Evolutionary conservation across 1,139 yeast species (phyloP).

Genomic region (Geotrichum bryndzae): DNA sequence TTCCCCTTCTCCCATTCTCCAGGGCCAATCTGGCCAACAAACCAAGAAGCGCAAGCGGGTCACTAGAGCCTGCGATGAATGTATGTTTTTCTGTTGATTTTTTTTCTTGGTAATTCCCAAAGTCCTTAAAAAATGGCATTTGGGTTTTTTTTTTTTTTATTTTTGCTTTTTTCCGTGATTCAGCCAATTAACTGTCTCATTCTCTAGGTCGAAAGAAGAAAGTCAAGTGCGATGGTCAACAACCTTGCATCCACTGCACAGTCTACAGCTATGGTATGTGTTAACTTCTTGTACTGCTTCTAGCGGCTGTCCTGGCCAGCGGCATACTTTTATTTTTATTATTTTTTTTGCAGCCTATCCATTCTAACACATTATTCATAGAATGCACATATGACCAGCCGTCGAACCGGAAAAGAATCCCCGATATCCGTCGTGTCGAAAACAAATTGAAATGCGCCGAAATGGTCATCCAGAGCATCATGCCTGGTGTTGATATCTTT

Average conservation of each 20-base stretch:
- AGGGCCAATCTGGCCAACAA: background rate
- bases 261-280: constrained; percentile 74
- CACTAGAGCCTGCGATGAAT: constrained; percentile 78
- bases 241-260: constrained; percentile 84
- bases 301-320: constrained; percentile 26
- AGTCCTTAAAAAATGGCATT: background rate
- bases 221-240: constrained; percentile 82
- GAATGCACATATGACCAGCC: constrained; percentile 73
- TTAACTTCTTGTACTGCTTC: background rate
- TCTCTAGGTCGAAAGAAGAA: constrained; percentile 48
- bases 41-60: constrained; percentile 63
- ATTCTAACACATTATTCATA: constrained; percentile 7
- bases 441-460: constrained; percentile 36
- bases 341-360: constrained; percentile 3
- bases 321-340: background rate
- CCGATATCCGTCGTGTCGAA: constrained; percentile 37
- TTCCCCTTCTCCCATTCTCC: background rate
- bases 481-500: constrained; percentile 48
- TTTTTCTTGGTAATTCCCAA: background rate
- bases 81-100: constrained; percentile 36
- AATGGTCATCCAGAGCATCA: constrained; percentile 38
- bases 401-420: constrained; percentile 50
- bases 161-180: background rate
- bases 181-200: background rate
- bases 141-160: background rate